Percentiles rank a stretch among this genome's conserved stretches.
phyloP scores from a whole-genome alignment of 371 early-diverging fungal genomes.

The Lichtheimia corymbifera region DNA sequence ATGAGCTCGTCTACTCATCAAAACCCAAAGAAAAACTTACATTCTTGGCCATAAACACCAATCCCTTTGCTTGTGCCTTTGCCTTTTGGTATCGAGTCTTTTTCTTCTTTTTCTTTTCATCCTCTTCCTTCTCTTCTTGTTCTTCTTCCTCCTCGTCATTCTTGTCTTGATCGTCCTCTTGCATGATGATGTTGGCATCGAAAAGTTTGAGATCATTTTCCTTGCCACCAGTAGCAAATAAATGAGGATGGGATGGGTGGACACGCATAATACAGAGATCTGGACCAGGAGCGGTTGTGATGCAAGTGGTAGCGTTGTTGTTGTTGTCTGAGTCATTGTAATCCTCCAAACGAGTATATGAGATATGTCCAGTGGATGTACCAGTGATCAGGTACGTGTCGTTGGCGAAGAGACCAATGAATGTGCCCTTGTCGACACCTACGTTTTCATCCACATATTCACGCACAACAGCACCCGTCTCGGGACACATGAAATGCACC shows the following conservation, averaged over 20 bases:
- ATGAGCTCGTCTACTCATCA: not conserved
- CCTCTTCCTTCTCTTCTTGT: not conserved
- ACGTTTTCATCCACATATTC: conserved; percentile 49
- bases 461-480: conserved; percentile 46
- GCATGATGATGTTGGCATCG: conserved; percentile 52
- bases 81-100: conserved; percentile 31
- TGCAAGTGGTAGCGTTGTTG: conserved; percentile 7
- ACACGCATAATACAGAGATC: conserved; percentile 59
- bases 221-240: conserved; percentile 86
- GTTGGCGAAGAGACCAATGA: conserved; percentile 67
- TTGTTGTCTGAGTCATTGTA: not conserved
- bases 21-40: conserved; percentile 27
- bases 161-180: not conserved
- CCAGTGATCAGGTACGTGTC: conserved; percentile 47
- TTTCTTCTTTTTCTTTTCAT: conserved; percentile 32
- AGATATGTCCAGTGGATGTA: conserved; percentile 35
- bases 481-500: conserved; percentile 56
- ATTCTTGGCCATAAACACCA: conserved; percentile 67
- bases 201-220: conserved; percentile 82
- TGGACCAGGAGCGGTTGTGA: conserved; percentile 18
- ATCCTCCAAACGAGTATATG: conserved; percentile 29
- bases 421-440: conserved; percentile 35
- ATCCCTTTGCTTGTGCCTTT: conserved; percentile 32
- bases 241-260: conserved; percentile 60
- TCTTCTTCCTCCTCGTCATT: not conserved